Evolutionary conservation across 163 green algal species (phyloP), one percentile per base, ranked within the genome.

Genomic region (Coccomyxa subellipsoidea): DNA sequence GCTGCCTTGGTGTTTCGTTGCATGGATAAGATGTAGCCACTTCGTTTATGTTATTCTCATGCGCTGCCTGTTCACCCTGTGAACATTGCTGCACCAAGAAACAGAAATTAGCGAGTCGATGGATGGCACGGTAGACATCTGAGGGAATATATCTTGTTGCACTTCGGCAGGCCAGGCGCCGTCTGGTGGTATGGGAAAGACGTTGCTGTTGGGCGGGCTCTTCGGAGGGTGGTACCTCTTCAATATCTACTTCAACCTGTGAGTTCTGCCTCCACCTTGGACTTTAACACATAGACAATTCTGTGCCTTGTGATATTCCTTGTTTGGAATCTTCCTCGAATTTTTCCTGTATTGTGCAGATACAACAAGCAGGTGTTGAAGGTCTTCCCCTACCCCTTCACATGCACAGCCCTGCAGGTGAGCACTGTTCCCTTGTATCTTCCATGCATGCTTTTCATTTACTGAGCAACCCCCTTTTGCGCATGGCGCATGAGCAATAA

Each of bases 331-430:
- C 47, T 18, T 27, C 39, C 40, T 27, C 35, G 23, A 32, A 15
- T 15, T 73, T 2, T 59, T 2, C 2, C 0, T 35, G 18, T 36
- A 37, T 37, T 18, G 4, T 83, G 84, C 91, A 97, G 93, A 72
- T 97, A 95, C 84, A 99, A 98, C 90, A 98, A 98, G 89, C 92
- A 97, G 82, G 90, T 96, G 7, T 85, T 97, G 70, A 94, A 96
- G 77, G 90, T 83, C 0, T 98, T 96, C 82, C 91, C 91, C 27
- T 95, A 90, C 86, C 96, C 96, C 7, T 54, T 98, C 54, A 97
- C 95, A 4, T 92, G 89, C 78, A 99, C 96, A 0, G 89, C 89
- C 18, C 77, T 95, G 4, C 93, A 95, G 87, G 87, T 92, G 35
- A 77, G 81, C 12, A 54, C 72, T 37, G 37, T 12, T 34, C 47